phyloP scores from a whole-genome alignment of 1,139 yeast genomes.

The Barnettozyma hawaiiensis region DNA sequence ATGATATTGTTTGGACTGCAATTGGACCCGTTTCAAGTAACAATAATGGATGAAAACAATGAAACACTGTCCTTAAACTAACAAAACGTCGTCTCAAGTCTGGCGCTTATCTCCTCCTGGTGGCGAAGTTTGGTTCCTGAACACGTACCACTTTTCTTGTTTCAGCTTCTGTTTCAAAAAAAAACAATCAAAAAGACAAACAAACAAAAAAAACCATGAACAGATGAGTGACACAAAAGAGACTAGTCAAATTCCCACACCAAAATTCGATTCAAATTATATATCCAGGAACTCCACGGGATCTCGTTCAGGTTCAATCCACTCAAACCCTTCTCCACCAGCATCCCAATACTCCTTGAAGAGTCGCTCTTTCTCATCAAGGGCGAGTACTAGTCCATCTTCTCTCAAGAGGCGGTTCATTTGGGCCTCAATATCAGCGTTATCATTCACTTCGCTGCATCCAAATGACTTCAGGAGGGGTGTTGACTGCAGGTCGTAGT shows the following conservation, averaged over 20 bases:
- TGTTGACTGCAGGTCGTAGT: constrained; percentile 3
- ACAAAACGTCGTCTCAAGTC: neutral
- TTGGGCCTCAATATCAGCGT: neutral
- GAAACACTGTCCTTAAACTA: neutral
- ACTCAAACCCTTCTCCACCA: constrained; percentile 70
- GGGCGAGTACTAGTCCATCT: constrained; percentile 3
- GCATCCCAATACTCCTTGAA: constrained; percentile 73
- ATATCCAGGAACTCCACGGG: constrained; percentile 46
- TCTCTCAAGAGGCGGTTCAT: constrained; percentile 6
- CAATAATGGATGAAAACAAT: neutral
- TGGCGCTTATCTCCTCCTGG: neutral
- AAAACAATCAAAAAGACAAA: neutral
- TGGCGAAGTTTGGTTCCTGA: neutral
- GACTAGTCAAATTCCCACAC: neutral
- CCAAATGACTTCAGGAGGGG: constrained; percentile 3
- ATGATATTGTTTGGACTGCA: neutral
- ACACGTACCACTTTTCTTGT: neutral
- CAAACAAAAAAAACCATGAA: neutral
- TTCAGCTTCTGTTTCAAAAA: neutral
- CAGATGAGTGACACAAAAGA: neutral
- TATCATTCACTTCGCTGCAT: neutral
- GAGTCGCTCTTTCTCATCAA: constrained; percentile 42
- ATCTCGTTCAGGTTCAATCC: constrained; percentile 79
- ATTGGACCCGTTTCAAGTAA: neutral
- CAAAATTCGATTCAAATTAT: neutral